phyloP scores from a whole-genome alignment of 2,329 filamentous ascomycete species.

The Cercospora beticola region DNA sequence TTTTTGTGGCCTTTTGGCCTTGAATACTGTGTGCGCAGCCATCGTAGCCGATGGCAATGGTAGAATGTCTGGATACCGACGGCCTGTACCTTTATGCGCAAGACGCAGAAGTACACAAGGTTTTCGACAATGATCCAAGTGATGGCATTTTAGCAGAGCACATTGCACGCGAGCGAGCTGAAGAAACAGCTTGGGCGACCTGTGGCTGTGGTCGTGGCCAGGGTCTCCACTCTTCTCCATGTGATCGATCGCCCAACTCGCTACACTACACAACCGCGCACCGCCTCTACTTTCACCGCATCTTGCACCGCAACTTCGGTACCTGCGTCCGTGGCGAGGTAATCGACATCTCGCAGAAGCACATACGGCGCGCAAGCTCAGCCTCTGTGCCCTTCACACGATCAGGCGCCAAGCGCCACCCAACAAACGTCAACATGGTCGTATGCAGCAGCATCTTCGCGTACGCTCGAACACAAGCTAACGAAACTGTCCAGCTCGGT shows the following conservation, averaged over 20 bases:
- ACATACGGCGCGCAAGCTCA: background rate
- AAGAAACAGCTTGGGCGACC: background rate
- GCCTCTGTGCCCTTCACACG: background rate
- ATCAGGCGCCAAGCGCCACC: conserved; percentile 6
- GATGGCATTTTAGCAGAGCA: background rate
- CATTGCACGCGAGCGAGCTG: background rate
- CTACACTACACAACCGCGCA: background rate
- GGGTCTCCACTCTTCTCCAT: conserved; percentile 1
- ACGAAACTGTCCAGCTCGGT: conserved; percentile 74
- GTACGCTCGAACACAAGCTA: background rate
- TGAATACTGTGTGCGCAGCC: background rate
- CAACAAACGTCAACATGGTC: conserved; percentile 1
- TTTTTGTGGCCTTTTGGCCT: background rate
- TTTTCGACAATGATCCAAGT: background rate
- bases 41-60: background rate
- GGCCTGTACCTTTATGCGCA: background rate
- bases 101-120: background rate
- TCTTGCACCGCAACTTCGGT: background rate
- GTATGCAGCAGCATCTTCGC: background rate
- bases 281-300: background rate
- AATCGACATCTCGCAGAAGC: background rate
- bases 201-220: background rate
- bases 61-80: background rate
- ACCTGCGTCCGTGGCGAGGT: background rate
- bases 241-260: background rate